Evolutionary conservation across 768 basidiomycete species (phyloP).

Genomic region (Tylopilus cervinicoccineus): DNA sequence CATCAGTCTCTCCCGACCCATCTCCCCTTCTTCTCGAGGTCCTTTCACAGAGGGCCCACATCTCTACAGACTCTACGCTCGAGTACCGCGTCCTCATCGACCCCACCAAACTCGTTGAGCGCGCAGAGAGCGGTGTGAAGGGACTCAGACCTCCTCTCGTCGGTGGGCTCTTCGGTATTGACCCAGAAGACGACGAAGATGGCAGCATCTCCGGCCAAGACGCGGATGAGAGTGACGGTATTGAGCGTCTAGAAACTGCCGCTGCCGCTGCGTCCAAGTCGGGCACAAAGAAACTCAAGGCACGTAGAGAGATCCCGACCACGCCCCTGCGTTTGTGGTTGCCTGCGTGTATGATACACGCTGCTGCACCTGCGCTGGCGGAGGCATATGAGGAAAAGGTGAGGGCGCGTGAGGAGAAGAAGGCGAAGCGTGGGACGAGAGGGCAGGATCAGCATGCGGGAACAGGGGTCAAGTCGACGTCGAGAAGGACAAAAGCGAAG

Average conservation of each 20-base stretch:
- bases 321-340: constrained; percentile 71
- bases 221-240: constrained; percentile 36
- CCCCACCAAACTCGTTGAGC: constrained; percentile 59
- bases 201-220: constrained; percentile 24
- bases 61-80: constrained; percentile 62
- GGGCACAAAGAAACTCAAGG: constrained; percentile 21
- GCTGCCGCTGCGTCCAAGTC: constrained; percentile 19
- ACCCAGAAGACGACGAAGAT: constrained; percentile 47
- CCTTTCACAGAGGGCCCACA: constrained; percentile 59
- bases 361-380: constrained; percentile 65
- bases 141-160: constrained; percentile 50
- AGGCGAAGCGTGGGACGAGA: constrained; percentile 27
- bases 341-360: constrained; percentile 71
- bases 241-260: constrained; percentile 26
- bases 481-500: not conserved
- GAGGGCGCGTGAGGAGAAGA: constrained; percentile 44
- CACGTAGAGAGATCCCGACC: constrained; percentile 37
- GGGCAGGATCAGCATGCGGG: constrained; percentile 3
- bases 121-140: constrained; percentile 63
- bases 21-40: constrained; percentile 57
- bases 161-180: constrained; percentile 35
- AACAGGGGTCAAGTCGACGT: not conserved
- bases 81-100: constrained; percentile 82
- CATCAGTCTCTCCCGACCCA: constrained; percentile 31
- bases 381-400: constrained; percentile 58